phyloP scores from a whole-genome alignment of 495 filamentous ascomycete species.

The Parathielavia appendiculata region DNA sequence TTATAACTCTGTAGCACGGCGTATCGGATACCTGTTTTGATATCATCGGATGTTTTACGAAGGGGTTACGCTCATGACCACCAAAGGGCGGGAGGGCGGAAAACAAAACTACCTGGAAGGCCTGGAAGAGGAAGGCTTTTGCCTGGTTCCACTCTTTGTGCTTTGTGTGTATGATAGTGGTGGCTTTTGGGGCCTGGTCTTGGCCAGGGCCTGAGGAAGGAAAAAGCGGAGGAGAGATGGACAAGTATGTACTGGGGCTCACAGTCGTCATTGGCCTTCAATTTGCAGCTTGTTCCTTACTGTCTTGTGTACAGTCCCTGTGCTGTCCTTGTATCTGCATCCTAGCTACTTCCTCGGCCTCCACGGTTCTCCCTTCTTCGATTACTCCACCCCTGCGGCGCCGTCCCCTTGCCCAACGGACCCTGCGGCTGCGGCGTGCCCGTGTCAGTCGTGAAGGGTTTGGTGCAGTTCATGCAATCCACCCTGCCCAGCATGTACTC shows the following conservation, averaged over 20 bases:
- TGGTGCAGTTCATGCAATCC: slow-evolving; percentile 31
- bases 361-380: neutral
- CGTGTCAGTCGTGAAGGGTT: slow-evolving; percentile 29
- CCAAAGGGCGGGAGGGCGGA: slow-evolving; percentile 7
- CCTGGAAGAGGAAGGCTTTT: slow-evolving; percentile 4
- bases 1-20: slow-evolving; percentile 13
- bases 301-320: neutral
- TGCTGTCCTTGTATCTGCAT: neutral
- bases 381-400: slow-evolving; percentile 32
- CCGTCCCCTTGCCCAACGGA: slow-evolving; percentile 28
- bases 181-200: neutral
- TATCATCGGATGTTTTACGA: slow-evolving; percentile 9
- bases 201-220: neutral
- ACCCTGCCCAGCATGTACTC: slow-evolving; percentile 64
- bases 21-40: slow-evolving; percentile 14
- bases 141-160: slow-evolving; percentile 19
- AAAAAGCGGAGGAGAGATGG: neutral
- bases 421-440: slow-evolving; percentile 19
- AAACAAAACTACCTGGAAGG: neutral
- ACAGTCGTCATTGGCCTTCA: slow-evolving; percentile 8
- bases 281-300: neutral
- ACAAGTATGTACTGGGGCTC: neutral
- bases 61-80: slow-evolving; percentile 15
- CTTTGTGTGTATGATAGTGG: slow-evolving; percentile 9
- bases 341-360: neutral